Conservation (phyloP, 257 asterid genomes). For the Coffea canephora region DNA sequence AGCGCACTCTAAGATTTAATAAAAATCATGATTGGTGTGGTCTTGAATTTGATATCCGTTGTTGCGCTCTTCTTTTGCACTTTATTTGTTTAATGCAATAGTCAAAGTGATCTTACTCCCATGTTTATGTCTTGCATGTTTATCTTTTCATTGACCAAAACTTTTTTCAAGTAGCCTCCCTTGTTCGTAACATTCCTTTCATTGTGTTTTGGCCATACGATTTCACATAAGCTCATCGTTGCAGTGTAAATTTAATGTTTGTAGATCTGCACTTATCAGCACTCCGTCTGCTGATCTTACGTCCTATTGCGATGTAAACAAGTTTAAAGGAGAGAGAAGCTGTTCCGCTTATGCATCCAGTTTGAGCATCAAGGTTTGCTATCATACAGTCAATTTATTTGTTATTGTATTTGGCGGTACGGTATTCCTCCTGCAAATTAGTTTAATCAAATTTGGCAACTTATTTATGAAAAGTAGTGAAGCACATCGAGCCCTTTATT, state of each 20-base stretch:
- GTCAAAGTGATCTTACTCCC: not conserved
- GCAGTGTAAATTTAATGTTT: constrained; percentile 13
- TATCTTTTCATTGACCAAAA: not conserved
- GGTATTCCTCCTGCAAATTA: not conserved
- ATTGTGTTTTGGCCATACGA: not conserved
- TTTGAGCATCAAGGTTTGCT: constrained; percentile 60
- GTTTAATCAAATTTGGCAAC: not conserved
- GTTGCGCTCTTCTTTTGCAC: not conserved
- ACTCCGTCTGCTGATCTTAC: constrained; percentile 43
- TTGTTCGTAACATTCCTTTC: not conserved
- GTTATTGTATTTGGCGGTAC: not conserved
- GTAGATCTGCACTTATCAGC: constrained; percentile 62
- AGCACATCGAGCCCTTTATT: not conserved
- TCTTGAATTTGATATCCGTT: not conserved
- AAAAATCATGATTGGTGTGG: not conserved
- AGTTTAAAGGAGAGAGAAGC: constrained; percentile 41
- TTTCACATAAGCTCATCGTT: not conserved
- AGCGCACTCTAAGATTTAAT: not conserved
- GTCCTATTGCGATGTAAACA: constrained; percentile 29
- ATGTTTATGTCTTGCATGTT: not conserved
- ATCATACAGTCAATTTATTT: constrained; percentile 14
- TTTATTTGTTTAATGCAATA: not conserved
- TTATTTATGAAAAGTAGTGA: not conserved
- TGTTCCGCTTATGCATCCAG: constrained; percentile 36
- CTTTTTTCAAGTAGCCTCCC: not conserved